These are phyloP conservation scores for Pseudocercospora fuligena DNA, from an alignment of 2,329 filamentous ascomycete genomes.

Conservation along the genomic window DNA sequence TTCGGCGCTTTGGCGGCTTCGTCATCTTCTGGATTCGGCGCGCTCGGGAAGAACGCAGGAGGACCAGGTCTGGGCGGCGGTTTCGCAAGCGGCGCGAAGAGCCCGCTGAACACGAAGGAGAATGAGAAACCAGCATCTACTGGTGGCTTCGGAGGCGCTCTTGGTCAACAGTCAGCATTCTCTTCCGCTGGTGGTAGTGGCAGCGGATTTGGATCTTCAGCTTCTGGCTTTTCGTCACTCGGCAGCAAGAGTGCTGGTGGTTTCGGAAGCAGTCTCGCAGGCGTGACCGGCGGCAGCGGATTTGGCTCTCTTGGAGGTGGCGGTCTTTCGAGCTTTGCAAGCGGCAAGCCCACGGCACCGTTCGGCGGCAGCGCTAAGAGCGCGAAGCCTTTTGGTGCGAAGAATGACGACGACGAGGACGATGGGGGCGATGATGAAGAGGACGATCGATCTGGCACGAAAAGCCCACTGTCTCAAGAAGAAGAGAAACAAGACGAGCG, in stretches of 20 bases:
- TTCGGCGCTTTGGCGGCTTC: constrained; percentile 51
- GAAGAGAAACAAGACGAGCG: constrained; percentile 69
- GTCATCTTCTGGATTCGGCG: constrained; percentile 44
- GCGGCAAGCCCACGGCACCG: constrained; percentile 52
- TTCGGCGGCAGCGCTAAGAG: constrained; percentile 55
- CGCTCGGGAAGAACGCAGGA: constrained; percentile 38
- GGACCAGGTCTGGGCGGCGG: constrained; percentile 40
- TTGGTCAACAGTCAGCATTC: constrained; percentile 42
- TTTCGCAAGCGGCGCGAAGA: constrained; percentile 39
- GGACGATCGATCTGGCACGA: constrained; percentile 47
- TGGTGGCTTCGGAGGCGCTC: constrained; percentile 44
- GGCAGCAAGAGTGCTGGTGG: constrained; percentile 29
- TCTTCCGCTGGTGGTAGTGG: constrained; percentile 29
- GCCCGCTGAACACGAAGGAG: constrained; percentile 42
- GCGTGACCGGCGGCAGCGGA: constrained; percentile 31
- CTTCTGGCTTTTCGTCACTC: constrained; percentile 41
- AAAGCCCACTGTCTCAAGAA: constrained; percentile 53
- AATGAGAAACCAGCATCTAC: constrained; percentile 26
- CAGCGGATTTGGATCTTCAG: constrained; percentile 40
- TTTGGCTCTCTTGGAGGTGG: constrained; percentile 49
- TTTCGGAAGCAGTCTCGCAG: constrained; percentile 34
- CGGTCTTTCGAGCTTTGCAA: constrained; percentile 70
- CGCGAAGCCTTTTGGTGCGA: constrained; percentile 76
- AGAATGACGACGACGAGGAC: constrained; percentile 59
- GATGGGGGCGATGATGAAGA: constrained; percentile 56